Evolutionary conservation across 164 flowering plant genomes (phyloP), one percentile per base, ranked within the genome.

Genomic region (Sextonia rubra): DNA sequence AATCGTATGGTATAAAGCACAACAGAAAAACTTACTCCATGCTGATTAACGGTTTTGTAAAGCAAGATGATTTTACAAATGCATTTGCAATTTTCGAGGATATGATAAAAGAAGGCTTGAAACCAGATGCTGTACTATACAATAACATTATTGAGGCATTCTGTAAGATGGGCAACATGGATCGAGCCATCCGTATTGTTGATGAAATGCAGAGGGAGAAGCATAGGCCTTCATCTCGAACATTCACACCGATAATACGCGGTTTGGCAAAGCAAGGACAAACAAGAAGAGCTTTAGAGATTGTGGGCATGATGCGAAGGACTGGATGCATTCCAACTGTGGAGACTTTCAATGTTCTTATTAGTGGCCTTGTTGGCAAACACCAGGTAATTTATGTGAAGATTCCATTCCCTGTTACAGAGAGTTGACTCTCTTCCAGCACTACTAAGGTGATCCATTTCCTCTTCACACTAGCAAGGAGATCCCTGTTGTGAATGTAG

Each of bases 81-180:
- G 98, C 97, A 14, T 96, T 91, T 83, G 88, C 99, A 29, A 74
- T 96, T 70, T 93, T 89, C 76, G 99, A 96, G 78, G 97, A 96
- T 80, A 82, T 90, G 61, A 66, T 93, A 18, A 80, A 80, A 65
- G 93, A 83, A 74, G 99, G 97, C 70, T 76, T 96, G 73, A 90
- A 89, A 77, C 98, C 95, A 22, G 99, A 96, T 84, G 91, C 85
- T 72, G 86, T 96, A 49, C 93, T 96, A 20, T 96, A 91, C 77
- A 96, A 96, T 82, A 93, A 89, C 77, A 87, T 96, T 25, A 86
- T 96, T 65, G 83, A 77, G 27, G 99, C 98, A 78, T 96, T 96
- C 71, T 93, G 98, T 83, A 96, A 93, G 73, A 93, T 93, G 98
- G 97, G 95, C 60, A 96, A 87, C 85, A 86, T 89, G 89, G 98